These are phyloP conservation scores for Ophiostoma tasmaniense DNA, from an alignment of 2,329 filamentous ascomycete species.

Conservation along the genomic window DNA sequence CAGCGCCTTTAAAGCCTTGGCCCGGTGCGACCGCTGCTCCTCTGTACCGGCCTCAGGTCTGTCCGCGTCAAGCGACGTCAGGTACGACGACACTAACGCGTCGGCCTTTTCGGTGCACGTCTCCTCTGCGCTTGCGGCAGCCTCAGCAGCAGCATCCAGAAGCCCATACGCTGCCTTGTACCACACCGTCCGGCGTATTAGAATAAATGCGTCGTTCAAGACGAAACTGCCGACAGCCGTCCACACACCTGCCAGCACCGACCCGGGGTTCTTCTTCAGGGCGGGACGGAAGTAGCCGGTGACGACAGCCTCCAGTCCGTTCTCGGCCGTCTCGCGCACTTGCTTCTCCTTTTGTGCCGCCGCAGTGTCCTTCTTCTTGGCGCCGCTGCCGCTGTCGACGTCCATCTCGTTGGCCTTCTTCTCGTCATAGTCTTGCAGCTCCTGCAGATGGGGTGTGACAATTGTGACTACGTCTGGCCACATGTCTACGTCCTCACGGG, in stretches of 20 bases:
- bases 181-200: conserved; percentile 43
- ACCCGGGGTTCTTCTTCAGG: conserved; percentile 31
- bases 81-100: conserved; percentile 32
- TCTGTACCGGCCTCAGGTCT: conserved; percentile 42
- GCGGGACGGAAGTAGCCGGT: conserved; percentile 39
- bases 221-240: conserved; percentile 36
- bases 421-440: conserved; percentile 53
- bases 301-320: conserved; percentile 43
- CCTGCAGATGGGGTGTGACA: conserved; percentile 53
- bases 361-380: conserved; percentile 9
- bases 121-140: conserved; percentile 15
- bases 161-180: conserved; percentile 42
- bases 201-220: conserved; percentile 30
- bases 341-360: conserved; percentile 31
- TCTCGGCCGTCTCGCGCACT: conserved; percentile 36
- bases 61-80: conserved; percentile 40
- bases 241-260: conserved; percentile 34
- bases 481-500: conserved; percentile 64
- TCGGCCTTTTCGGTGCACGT: conserved; percentile 25
- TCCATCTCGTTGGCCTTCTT: conserved; percentile 23
- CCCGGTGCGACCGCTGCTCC: conserved; percentile 40
- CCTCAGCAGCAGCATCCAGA: conserved; percentile 33
- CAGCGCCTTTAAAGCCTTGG: conserved; percentile 37
- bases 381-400: conserved; percentile 5
- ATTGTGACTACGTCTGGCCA: conserved; percentile 58